Base-by-base conservation (phyloP, 2,329 filamentous ascomycete species). In the Colletotrichum salicis region DNA sequence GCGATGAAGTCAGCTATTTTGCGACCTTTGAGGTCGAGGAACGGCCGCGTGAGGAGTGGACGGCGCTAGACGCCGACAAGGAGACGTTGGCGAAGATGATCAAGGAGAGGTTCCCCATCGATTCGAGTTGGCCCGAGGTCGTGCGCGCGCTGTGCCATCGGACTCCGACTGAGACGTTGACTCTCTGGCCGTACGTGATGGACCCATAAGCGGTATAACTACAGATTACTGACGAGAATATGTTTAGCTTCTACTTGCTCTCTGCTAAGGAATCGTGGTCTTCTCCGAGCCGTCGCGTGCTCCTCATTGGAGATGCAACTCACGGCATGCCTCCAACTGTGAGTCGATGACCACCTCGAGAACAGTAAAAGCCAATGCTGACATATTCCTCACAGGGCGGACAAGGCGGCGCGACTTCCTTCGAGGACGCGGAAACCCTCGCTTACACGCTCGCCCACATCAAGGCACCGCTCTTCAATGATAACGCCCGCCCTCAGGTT, bases 1-100 rank as follows among this genome's bases (percentile, higher is more conserved):
- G 63, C 24, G 63, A 66, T 19, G 54, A 57, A 13, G 54, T 57
- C 7, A 57, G 54, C 54, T 57, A 29, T n/a, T 57, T 57, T 29
- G 54, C 54, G 24, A 57, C 54, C n/a, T 57, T 57, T 57, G 54
- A 57, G 54, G 54, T 57, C 4, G 54, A 57, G 54, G 54, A 57
- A 7, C 54, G 54, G 15, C 24, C 24, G 15, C 24, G 54, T 19
- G 54, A 57, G 54, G 24, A 57, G 8, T 57, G 54, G 54, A n/a
- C 24, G 31, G 54, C 54, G 24, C 54, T 57, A 13, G 54, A 57
- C 54, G 31, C 24, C 24, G 54, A 57, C 31, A 57, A 57, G 31
- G 54, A 57, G 54, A 57, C 54, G 2, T 3, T 57, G 54, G 24
- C 24, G 15, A 57, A 57, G 15, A 57, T 57, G 54, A 27, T 57